Evolutionary conservation across 495 filamentous ascomycete genomes (phyloP), one percentile per base, ranked within the genome.

Genomic region (Aspergillus egyptiacus): DNA sequence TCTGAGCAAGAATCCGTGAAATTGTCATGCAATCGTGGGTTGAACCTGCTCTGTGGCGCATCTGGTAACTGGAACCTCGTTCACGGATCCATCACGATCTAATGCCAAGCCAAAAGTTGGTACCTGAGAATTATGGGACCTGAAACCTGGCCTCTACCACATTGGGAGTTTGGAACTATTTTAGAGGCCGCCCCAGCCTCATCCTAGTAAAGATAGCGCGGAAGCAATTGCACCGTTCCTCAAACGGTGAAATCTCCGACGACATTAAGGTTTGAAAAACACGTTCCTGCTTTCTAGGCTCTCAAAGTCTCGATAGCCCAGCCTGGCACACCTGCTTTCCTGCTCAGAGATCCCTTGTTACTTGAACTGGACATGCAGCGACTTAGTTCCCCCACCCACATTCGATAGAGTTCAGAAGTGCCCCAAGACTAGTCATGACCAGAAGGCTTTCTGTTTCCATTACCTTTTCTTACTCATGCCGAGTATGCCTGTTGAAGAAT

Each of bases 191-290:
- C 36, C 30, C 52, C 46, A 46, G 48, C 14, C 18, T 34, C 32
- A 19, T 43, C 23, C 46, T 27, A 53, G 42, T 40, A n/a, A n/a
- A n/a, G n/a, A 28, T 42, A 39, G 48, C 19, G 35, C 30, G 33
- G 49, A 48, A 31, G 5, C 28, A 31, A 47, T 19, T 40, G 24
- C 46, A 24, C 50, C 46, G 58, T 55, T 56, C 58, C 55, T 30
- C 32, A 57, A 51, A 36, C 25, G 46, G 58, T 25, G 48, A 61
- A 55, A 55, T 33, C 51, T 50, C 58, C 58, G 54, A 25, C 46
- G 10, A 30, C 42, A 32, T 51, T 53, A 50, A 48, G 35, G 48
- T 54, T 60, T 52, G 46, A 50, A 40, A 48, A 48, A 30, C 30
- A 25, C 20, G 1, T 31, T 39, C 25, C 25, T 5, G n/a, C n/a